Evolutionary conservation across 768 basidiomycete species (phyloP), one percentile per base, ranked within the genome.

Genomic region (Boletus pseudopeckii): DNA sequence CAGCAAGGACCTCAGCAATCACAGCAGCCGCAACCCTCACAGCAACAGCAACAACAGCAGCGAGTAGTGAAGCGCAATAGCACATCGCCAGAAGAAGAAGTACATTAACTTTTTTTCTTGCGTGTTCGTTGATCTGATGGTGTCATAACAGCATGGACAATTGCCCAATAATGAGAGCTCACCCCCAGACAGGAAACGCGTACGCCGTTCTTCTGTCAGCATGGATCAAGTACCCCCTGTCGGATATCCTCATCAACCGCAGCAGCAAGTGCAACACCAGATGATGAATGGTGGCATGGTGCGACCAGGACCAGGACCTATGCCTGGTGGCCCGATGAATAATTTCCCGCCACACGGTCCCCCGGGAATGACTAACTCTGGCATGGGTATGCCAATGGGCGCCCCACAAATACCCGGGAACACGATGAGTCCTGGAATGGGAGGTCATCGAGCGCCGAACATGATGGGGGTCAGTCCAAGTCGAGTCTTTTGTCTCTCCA

Each of bases 41-140:
- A 61, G 2, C 55, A 54, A 10, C 60, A 66, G 17, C 44, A 51
- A 5, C 55, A 54, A 10, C 60, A 66, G 17, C 44, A 51, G 6
- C 71, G 64, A 20, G 55, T 65, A 13, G 71, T 69, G 20, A 83
- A 84, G 60, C 76, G 84, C 57, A 82, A 71, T 57, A 85, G 82
- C 64, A 84, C 81, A 11, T 83, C 83, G 7, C 84, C 84, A 7
- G 78, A 76, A 34, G 84, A 84, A 68, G 84, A 84, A 62, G 83
- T 84, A 58, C 58, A 56, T 58, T 52, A 42, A 28, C 28, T 30
- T 40, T 53, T n/a, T 38, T 50, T 45, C n/a, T 43, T 2, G 45
- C 50, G 6, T 42, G 7, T 36, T 42, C 5, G n/a, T 36, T 20
- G 24, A 49, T 56, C 47, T 57, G 36, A 58, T 48, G 20, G 15